Evolutionary conservation across 2,329 filamentous ascomycete species (phyloP).

Genomic region (Pyrenochaeta sp.): DNA sequence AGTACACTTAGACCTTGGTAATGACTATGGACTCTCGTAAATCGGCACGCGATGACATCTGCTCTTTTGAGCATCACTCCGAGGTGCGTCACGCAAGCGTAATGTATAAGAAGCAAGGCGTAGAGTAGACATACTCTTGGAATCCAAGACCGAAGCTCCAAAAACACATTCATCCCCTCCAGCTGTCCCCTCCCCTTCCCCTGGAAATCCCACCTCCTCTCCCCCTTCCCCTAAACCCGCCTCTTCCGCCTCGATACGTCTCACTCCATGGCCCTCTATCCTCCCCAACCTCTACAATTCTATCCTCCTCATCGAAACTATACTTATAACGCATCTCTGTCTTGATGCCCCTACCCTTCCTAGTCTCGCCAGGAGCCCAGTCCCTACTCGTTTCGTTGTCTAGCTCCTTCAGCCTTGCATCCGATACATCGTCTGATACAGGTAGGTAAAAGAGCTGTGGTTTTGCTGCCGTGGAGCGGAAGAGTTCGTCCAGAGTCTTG

Average conservation of each 20-base stretch:
- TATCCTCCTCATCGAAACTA: slow-evolving; percentile 55
- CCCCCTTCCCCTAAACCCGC: slow-evolving; percentile 18
- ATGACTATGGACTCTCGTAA: too few relatives aligned
- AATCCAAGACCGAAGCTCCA: not conserved
- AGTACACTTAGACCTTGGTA: too few relatives aligned
- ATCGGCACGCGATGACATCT: too few relatives aligned
- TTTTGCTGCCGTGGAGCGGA: slow-evolving; percentile 67
- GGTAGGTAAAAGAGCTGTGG: slow-evolving; percentile 73
- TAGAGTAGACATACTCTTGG: not conserved
- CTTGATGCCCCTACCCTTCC: slow-evolving; percentile 42
- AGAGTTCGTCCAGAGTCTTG: slow-evolving; percentile 67
- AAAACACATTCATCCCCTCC: slow-evolving; percentile 15
- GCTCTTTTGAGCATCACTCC: too few relatives aligned
- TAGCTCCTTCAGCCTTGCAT: slow-evolving; percentile 70
- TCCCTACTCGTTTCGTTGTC: slow-evolving; percentile 55
- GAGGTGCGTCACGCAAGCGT: too few relatives aligned
- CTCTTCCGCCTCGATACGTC: slow-evolving; percentile 24
- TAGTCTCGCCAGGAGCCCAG: slow-evolving; percentile 47
- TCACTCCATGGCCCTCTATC: slow-evolving; percentile 43
- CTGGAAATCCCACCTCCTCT: slow-evolving; percentile 7
- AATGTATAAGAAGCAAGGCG: not conserved
- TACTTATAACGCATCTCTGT: slow-evolving; percentile 48
- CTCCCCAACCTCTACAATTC: slow-evolving; percentile 53
- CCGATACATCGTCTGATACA: slow-evolving; percentile 70
- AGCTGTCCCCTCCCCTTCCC: slow-evolving; percentile 15